These are phyloP conservation scores for Aspergillus saccharolyticus DNA, from an alignment of 495 filamentous ascomycete genomes.

Conservation along the genomic window DNA sequence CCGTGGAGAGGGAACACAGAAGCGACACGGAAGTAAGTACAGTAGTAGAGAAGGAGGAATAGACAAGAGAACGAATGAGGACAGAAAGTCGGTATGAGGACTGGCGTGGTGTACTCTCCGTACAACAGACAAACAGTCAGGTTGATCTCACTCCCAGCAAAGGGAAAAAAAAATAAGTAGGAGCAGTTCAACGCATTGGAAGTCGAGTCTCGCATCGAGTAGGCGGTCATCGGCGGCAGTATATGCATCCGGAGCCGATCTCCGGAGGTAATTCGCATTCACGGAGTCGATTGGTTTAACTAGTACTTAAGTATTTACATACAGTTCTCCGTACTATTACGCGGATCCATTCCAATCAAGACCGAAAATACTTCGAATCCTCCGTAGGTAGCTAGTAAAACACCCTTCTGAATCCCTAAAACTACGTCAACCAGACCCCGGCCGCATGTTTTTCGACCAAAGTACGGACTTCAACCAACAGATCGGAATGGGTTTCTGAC, in stretches of 20 bases:
- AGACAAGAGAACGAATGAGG: slow-evolving; percentile 15
- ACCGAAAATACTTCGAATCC: too few species aligned
- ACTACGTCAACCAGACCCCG: too few species aligned
- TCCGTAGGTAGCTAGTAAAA: too few species aligned
- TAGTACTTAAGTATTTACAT: too few species aligned
- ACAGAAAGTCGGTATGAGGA: slow-evolving; percentile 14
- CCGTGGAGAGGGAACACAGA: slow-evolving; percentile 19
- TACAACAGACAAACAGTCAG: slow-evolving; percentile 21
- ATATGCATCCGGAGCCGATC: not conserved
- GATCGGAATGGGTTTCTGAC: not conserved
- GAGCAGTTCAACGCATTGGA: not conserved
- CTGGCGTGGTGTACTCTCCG: too few species aligned
- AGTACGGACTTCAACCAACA: not conserved
- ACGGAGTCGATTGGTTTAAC: too few species aligned
- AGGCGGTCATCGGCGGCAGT: not conserved
- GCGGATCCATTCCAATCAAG: too few species aligned
- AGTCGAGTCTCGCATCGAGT: not conserved
- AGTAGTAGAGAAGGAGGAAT: slow-evolving; percentile 5
- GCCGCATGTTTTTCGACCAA: not conserved
- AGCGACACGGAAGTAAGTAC: slow-evolving; percentile 8
- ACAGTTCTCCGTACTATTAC: too few species aligned
- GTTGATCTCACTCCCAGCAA: slow-evolving; percentile 19
- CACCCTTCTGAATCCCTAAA: too few species aligned
- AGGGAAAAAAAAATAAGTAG: not conserved
- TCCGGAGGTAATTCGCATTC: too few species aligned